Evolutionary conservation across 345 rosid genomes (phyloP).

Genomic region (Eucalyptus victrix): DNA sequence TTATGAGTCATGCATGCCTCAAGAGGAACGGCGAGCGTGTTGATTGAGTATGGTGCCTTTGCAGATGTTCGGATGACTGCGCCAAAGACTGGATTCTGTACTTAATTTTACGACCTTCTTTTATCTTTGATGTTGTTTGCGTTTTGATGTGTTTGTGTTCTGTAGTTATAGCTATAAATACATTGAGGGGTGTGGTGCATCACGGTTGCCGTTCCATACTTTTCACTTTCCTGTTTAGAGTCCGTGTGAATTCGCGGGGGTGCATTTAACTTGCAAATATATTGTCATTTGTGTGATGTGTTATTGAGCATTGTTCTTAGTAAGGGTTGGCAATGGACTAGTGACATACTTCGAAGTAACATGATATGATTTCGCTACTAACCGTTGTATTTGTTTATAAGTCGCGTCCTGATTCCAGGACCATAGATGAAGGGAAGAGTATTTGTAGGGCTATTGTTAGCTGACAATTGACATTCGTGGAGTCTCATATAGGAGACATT

Average conservation of each 20-base stretch:
- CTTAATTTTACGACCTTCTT: not conserved
- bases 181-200: not conserved
- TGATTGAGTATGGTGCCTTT: not conserved
- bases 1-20: not conserved
- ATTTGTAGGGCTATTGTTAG: not conserved
- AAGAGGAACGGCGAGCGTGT: not conserved
- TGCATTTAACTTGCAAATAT: not conserved
- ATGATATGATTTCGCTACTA: not conserved
- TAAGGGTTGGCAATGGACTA: not conserved
- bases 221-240: not conserved
- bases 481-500: not conserved
- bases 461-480: not conserved
- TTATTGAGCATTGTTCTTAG: not conserved
- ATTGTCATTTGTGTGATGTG: fast-evolving
- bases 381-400: not conserved
- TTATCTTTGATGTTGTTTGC: not conserved
- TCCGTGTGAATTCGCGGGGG: not conserved
- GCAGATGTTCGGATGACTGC: too few relatives aligned
- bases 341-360: not conserved
- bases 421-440: not conserved
- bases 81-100: not conserved
- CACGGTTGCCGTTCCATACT: not conserved
- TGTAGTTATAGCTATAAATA: not conserved
- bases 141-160: not conserved
- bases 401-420: not conserved